Evolutionary conservation across 352 stramenopile genomes (phyloP).

Genomic region (Pythium utonaiense): DNA sequence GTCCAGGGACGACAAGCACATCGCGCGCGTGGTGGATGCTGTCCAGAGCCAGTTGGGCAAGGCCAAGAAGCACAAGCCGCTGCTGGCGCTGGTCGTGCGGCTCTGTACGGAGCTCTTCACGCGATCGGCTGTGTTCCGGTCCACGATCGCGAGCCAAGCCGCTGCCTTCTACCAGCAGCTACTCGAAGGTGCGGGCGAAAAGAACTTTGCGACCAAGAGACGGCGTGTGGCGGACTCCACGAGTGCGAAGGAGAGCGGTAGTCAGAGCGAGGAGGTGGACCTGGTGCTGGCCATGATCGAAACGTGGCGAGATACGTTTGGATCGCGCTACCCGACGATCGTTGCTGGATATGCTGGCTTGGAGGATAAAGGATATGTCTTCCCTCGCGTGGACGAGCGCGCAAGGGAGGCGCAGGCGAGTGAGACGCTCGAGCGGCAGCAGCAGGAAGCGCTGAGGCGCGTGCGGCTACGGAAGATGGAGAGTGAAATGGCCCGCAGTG

Average conservation of each 20-base stretch:
- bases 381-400: conserved; percentile 28
- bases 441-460: conserved; percentile 17
- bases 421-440: conserved; percentile 10
- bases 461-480: conserved; percentile 21
- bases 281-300: conserved; percentile 53
- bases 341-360: conserved; percentile 49
- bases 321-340: conserved; percentile 46
- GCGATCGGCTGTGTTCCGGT: conserved; percentile 47
- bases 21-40: conserved; percentile 12
- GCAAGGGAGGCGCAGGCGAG: conserved; percentile 8
- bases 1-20: conserved; percentile 17
- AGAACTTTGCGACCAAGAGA: conserved; percentile 9
- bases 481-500: conserved; percentile 42
- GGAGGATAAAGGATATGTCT: conserved; percentile 46
- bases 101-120: conserved; percentile 58
- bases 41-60: conserved; percentile 13
- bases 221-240: not conserved
- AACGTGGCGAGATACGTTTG: conserved; percentile 58
- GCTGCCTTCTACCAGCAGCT: conserved; percentile 46
- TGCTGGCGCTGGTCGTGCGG: conserved; percentile 27
- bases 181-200: conserved; percentile 41
- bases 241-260: not conserved
- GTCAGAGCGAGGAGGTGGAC: conserved; percentile 24
- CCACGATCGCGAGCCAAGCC: conserved; percentile 37
- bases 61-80: conserved; percentile 6